Conservation (phyloP, 2,329 filamentous ascomycete genomes). For the Ceratocystis harringtonii region DNA sequence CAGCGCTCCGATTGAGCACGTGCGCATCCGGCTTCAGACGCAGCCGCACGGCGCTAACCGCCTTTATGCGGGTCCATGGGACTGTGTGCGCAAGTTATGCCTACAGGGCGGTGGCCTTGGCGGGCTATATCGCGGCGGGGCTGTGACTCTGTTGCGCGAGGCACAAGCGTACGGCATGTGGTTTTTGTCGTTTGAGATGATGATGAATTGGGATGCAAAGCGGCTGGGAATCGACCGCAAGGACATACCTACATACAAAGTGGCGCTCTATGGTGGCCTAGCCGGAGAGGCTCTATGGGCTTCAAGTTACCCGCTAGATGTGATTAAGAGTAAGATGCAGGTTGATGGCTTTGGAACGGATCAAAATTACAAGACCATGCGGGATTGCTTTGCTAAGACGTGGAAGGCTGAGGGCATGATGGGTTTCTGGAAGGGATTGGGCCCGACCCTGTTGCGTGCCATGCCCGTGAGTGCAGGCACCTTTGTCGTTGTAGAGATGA, state of each 20-base stretch:
- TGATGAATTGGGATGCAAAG: conserved; percentile 80
- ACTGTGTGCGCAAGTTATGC: conserved; percentile 77
- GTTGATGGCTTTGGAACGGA: conserved; percentile 70
- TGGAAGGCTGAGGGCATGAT: conserved; percentile 59
- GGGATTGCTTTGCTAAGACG: conserved; percentile 75
- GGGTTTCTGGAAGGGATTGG: conserved; percentile 93
- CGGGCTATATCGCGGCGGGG: conserved; percentile 75
- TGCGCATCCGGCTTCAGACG: conserved; percentile 88
- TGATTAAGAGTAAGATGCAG: conserved; percentile 99
- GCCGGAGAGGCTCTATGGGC: conserved; percentile 93
- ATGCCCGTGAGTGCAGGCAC: conserved; percentile 98
- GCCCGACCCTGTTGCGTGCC: conserved; percentile 76
- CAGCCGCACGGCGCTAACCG: conserved; percentile 73
- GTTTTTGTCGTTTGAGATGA: conserved; percentile 89
- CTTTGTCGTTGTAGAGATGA: conserved; percentile 68
- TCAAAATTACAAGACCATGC: conserved; percentile 66
- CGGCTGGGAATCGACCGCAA: conserved; percentile 62
- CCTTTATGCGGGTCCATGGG: conserved; percentile 70
- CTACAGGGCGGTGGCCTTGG: conserved; percentile 48
- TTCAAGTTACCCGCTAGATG: conserved; percentile 85
- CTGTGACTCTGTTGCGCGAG: conserved; percentile 75
- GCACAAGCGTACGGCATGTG: conserved; percentile 89
- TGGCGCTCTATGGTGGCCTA: conserved; percentile 82
- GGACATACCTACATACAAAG: conserved; percentile 68
- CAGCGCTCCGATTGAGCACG: conserved; percentile 88